phyloP scores from a whole-genome alignment of 2,329 filamentous ascomycete genomes.

The Fusarium sp. region DNA sequence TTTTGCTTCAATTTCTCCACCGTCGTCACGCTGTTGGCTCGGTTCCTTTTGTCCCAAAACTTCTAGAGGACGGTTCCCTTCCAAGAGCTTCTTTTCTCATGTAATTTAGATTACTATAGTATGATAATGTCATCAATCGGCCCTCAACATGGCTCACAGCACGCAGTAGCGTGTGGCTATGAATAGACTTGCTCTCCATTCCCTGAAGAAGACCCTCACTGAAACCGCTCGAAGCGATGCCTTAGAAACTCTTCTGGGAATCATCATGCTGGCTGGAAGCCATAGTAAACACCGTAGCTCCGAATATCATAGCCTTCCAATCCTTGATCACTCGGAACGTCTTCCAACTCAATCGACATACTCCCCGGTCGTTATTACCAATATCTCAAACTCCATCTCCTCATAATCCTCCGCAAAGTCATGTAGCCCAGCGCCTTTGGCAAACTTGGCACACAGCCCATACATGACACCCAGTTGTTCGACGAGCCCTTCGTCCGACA shows the following conservation, averaged over 20 bases:
- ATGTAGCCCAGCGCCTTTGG: neutral
- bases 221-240: fast-evolving
- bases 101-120: neutral
- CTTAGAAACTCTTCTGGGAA: fast-evolving
- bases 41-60: neutral
- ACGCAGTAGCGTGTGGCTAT: fast-evolving
- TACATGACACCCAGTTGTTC: conserved; percentile 14
- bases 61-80: neutral
- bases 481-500: neutral
- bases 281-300: fast-evolving
- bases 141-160: neutral
- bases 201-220: neutral
- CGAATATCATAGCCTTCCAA: too few species aligned
- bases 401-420: neutral
- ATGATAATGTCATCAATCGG: neutral
- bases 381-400: conserved; percentile 10
- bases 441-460: conserved; percentile 13
- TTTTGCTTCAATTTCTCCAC: neutral
- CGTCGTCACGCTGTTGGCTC: neutral
- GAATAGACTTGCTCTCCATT: fast-evolving
- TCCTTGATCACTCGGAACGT: neutral
- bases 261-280: fast-evolving
- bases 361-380: conserved; percentile 10
- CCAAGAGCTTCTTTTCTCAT: neutral
- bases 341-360: neutral